Percentiles rank a stretch among this genome's conserved stretches.
Conservation (phyloP, 345 rosid genomes). For the Gossypium thurberi region DNA sequence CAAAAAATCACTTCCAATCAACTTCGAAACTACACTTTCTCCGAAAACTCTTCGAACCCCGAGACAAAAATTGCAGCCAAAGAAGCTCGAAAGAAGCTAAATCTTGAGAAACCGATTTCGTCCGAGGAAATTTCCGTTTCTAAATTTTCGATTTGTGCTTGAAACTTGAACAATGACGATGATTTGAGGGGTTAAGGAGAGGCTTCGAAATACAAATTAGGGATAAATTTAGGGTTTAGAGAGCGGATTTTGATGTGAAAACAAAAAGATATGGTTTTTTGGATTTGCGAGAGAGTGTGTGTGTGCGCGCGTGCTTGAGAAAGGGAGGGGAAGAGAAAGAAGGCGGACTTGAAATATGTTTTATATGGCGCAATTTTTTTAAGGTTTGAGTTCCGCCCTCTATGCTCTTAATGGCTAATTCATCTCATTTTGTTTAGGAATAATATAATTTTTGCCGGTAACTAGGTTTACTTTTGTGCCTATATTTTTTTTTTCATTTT, state of each 20-base stretch:
- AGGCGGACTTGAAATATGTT: conserved; percentile 34
- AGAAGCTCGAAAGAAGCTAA: neutral
- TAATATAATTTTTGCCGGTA: no score
- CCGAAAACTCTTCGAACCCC: neutral
- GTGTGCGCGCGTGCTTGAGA: no score
- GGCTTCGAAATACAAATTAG: neutral
- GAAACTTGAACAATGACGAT: neutral
- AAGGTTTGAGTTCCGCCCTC: conserved; percentile 30
- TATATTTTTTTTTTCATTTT: no score
- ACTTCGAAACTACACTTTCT: neutral
- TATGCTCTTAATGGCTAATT: neutral
- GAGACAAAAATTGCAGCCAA: neutral
- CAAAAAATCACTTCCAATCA: neutral
- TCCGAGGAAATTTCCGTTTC: neutral
- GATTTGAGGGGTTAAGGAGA: neutral
- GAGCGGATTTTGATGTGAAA: neutral
- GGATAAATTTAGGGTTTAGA: conserved; percentile 1
- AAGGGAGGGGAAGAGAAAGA: conserved; percentile 18
- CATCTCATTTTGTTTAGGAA: neutral
- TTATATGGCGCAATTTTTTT: conserved; percentile 8
- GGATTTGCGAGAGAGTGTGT: neutral
- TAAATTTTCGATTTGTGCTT: neutral
- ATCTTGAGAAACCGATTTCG: neutral
- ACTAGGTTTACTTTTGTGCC: no score
- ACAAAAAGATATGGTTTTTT: neutral